Base-by-base conservation (phyloP, 148 eudicot genomes). In the Silene uniflora region DNA sequence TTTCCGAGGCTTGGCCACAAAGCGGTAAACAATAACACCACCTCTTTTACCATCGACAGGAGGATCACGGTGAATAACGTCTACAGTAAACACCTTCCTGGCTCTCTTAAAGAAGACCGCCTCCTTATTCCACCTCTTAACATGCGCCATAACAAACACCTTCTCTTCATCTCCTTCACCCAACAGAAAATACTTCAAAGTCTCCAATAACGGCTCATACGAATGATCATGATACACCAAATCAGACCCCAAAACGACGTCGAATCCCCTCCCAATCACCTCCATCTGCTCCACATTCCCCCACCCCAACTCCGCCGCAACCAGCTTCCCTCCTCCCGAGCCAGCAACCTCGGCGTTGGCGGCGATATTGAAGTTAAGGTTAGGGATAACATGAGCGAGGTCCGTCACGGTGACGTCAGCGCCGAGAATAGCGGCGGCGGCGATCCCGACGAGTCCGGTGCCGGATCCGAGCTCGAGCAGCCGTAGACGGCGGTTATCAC, bases 71-170 rank as follows among this genome's bases (percentile, higher is more conserved):
- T 91, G 90, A 25, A 93, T 52, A 5, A 87, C 77, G 9, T 87
- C 83, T 13, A 90, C 86, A 18, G 82, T 73, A 62, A 91, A 91
- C 32, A 71, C 18, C 87, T 90, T 93, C 78, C 78, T 88, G 3
- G 95, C 95, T 79, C 76, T 91, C 82, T 83, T 91, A 66, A 91
- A 93, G 69, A 93, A 93, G 2, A 61, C 86, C 2, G 86, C 75
- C 70, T 93, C 97, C 76, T 91, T 93, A 83, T 88, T 91, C 98
- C 98, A 93, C 83, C 98, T 84, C 89, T 84, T 90, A 76, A 88
- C 61, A 81, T 91, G 97, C 72, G 85, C 91, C 98, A 93, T 93
- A 65, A 93, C 27, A 63, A 93, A 93, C 84, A 83, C 81, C 84
- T 74, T 67, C 79, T 80, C 67, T 65, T 73, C 62, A 3, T 75